Percentiles rank a stretch among this genome's conserved stretches.
Conservation (phyloP, 352 stramenopile genomes). For the Globisporangium heterothallicum region DNA sequence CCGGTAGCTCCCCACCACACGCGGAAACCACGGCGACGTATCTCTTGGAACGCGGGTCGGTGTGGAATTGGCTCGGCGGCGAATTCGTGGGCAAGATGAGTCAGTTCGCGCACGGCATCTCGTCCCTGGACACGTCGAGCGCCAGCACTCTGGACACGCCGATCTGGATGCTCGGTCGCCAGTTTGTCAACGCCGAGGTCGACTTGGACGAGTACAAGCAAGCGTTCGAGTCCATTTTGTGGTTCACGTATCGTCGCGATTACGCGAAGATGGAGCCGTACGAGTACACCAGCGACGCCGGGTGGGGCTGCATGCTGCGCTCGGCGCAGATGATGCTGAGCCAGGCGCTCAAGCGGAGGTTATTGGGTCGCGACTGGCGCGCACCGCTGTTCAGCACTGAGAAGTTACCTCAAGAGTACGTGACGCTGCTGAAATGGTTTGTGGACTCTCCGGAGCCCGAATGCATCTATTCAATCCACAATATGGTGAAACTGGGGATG, state of each 20-base stretch:
- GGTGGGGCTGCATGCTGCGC: slow-evolving; percentile 96
- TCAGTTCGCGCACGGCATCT: slow-evolving; percentile 82
- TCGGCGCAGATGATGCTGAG: slow-evolving; percentile 93
- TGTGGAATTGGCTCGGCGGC: slow-evolving; percentile 33
- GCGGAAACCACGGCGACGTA: slow-evolving; percentile 14
- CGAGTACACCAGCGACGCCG: slow-evolving; percentile 87
- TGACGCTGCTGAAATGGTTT: slow-evolving; percentile 80
- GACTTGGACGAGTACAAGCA: slow-evolving; percentile 50
- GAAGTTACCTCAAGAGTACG: slow-evolving; percentile 32
- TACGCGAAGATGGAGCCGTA: slow-evolving; percentile 87
- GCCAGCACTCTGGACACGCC: slow-evolving; percentile 27
- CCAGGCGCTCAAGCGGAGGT: slow-evolving; percentile 81
- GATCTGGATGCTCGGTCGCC: slow-evolving; percentile 44
- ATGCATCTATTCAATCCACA: slow-evolving; percentile 87
- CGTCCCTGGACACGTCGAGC: slow-evolving; percentile 47
- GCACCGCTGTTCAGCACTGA: slow-evolving; percentile 34
- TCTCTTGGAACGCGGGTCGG: slow-evolving; percentile 13
- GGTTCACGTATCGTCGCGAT: slow-evolving; percentile 89
- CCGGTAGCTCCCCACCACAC: neutral
- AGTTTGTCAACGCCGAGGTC: slow-evolving; percentile 26
- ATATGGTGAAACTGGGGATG: slow-evolving; percentile 88
- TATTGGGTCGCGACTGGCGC: slow-evolving; percentile 49
- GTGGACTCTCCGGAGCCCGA: slow-evolving; percentile 65
- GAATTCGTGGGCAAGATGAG: slow-evolving; percentile 54
- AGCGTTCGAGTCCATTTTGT: slow-evolving; percentile 67